These are phyloP conservation scores for Casuarina equisetifolia DNA, from an alignment of 306 rosid genomes.

Conservation along the genomic window DNA sequence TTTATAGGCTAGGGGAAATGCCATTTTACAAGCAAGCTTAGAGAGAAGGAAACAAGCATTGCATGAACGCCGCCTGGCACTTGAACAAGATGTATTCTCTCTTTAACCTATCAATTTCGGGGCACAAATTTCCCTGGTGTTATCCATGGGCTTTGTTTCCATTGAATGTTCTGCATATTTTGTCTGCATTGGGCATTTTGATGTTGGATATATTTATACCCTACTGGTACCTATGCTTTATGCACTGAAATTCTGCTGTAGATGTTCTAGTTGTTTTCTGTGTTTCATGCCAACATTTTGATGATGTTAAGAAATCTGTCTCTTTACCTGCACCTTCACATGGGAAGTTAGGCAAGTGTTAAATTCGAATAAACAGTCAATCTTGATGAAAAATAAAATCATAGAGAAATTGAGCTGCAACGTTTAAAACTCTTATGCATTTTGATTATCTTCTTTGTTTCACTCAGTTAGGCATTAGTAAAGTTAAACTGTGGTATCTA, in stretches of 20 bases:
- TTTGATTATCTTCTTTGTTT: neutral
- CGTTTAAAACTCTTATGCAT: neutral
- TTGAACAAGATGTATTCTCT: constrained; percentile 86
- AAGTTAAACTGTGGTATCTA: neutral
- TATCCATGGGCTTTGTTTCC: constrained; percentile 1
- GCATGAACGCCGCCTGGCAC: constrained; percentile 98
- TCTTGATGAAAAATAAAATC: neutral
- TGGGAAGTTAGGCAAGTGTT: neutral
- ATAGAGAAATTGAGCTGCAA: neutral
- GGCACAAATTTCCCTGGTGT: constrained; percentile 5
- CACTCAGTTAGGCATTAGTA: neutral
- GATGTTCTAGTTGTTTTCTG: neutral
- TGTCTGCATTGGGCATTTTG: neutral
- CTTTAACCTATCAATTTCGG: constrained; percentile 1
- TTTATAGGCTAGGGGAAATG: constrained; percentile 95
- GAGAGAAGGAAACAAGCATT: constrained; percentile 99
- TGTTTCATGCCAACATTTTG: neutral
- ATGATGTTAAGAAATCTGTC: neutral
- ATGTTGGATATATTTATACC: neutral
- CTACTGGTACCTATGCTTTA: neutral
- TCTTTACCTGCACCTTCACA: neutral
- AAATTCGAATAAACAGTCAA: neutral
- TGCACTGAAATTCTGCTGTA: neutral
- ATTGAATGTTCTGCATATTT: constrained; percentile 1
- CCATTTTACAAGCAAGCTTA: constrained; percentile 96